Conservation (phyloP, 345 rosid species). For the Salix purpurea region DNA sequence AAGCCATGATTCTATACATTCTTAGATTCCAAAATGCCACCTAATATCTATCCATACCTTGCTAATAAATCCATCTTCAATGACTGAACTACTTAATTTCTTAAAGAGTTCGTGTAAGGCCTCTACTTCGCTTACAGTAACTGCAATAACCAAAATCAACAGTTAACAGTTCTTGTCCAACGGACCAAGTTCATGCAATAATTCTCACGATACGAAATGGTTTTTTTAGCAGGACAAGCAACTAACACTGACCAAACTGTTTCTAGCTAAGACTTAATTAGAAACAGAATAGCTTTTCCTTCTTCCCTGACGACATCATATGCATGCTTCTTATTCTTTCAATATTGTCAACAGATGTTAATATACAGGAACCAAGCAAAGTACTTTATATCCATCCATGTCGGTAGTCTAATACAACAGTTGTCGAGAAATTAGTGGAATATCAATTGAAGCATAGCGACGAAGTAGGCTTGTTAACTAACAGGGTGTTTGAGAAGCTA, state of each 20-base stretch:
- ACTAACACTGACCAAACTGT: too few species aligned
- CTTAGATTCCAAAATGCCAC: neutral
- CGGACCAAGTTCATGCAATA: too few species aligned
- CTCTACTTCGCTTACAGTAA: constrained; percentile 72
- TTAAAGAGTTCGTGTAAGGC: constrained; percentile 69
- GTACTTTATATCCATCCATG: too few species aligned
- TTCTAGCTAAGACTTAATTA: neutral
- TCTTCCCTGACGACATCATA: neutral
- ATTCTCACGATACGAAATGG: neutral
- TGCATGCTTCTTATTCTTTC: neutral
- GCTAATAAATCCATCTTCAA: constrained; percentile 78
- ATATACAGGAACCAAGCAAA: too few species aligned
- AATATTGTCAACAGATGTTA: neutral
- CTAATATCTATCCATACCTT: constrained; percentile 41
- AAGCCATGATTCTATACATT: neutral
- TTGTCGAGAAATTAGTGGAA: neutral
- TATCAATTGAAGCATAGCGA: neutral
- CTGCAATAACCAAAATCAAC: constrained; percentile 35
- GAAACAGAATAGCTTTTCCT: neutral
- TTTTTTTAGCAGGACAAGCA: too few species aligned
- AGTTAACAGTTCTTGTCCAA: neutral
- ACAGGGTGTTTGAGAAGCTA: constrained; percentile 75
- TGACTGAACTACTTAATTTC: constrained; percentile 79
- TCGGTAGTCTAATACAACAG: too few species aligned
- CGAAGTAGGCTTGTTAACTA: constrained; percentile 21